Conservation (phyloP, 2,329 filamentous ascomycete genomes). For the Curvularia hawaiiensis region DNA sequence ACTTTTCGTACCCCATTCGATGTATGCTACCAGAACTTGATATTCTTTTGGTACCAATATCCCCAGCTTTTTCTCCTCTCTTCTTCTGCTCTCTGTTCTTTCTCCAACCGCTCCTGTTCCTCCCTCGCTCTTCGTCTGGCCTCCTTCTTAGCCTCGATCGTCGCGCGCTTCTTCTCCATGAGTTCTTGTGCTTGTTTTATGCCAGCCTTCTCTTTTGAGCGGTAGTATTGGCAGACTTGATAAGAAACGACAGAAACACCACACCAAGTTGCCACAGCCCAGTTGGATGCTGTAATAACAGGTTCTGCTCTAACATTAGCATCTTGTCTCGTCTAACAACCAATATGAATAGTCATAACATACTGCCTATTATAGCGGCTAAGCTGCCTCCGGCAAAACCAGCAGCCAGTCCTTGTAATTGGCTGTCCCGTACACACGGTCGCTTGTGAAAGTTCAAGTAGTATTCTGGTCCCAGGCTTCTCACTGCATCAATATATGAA, state of each 20-base stretch:
- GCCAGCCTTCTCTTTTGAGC: slow-evolving; percentile 75
- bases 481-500: slow-evolving; percentile 64
- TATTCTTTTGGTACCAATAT: slow-evolving; percentile 45
- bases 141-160: slow-evolving; percentile 53
- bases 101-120: slow-evolving; percentile 45
- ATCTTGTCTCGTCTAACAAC: not conserved
- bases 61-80: slow-evolving; percentile 45
- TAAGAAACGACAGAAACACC: slow-evolving; percentile 73
- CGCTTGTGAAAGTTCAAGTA: slow-evolving; percentile 75
- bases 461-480: slow-evolving; percentile 70
- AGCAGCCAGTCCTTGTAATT: slow-evolving; percentile 80
- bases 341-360: slow-evolving; percentile 21
- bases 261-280: slow-evolving; percentile 81
- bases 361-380: slow-evolving; percentile 77
- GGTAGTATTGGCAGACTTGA: slow-evolving; percentile 80
- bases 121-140: slow-evolving; percentile 52
- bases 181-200: slow-evolving; percentile 88
- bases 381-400: slow-evolving; percentile 78
- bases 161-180: slow-evolving; percentile 71
- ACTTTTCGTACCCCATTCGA: not conserved
- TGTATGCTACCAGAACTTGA: slow-evolving; percentile 40
- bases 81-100: slow-evolving; percentile 34
- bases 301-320: slow-evolving; percentile 53
- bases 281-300: slow-evolving; percentile 74
- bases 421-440: slow-evolving; percentile 82